Percentiles rank a stretch among this genome's conserved stretches.
Conservation (phyloP, 129 eudicot species). For the Flaveria ramosissima region DNA sequence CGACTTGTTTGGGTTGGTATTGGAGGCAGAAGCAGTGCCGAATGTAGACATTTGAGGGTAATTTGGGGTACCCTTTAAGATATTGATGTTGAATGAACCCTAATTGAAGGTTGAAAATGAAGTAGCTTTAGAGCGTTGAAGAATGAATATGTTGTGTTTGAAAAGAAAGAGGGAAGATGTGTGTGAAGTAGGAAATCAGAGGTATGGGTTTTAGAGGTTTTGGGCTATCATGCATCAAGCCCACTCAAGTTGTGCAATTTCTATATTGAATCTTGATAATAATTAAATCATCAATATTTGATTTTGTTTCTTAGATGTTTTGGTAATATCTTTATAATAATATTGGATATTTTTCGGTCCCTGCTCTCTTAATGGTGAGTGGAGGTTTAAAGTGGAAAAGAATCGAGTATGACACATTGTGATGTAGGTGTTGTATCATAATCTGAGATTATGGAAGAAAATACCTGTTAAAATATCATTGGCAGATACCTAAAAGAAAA, state of each 20-base stretch:
- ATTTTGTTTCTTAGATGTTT: too few species aligned
- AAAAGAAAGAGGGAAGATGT: conserved; percentile 16
- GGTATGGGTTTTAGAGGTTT: background rate
- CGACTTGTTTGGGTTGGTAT: conserved; percentile 63
- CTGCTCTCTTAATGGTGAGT: too few species aligned
- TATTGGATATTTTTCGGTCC: too few species aligned
- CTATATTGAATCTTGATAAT: too few species aligned
- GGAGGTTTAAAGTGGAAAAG: too few species aligned
- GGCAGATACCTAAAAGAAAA: too few species aligned
- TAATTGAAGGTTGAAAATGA: background rate
- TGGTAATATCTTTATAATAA: too few species aligned
- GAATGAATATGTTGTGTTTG: conserved; percentile 10
- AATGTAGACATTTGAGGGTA: conserved; percentile 49
- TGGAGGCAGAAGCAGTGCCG: conserved; percentile 45
- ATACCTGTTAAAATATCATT: too few species aligned
- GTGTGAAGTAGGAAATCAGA: background rate
- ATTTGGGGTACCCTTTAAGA: background rate
- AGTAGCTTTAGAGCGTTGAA: background rate
- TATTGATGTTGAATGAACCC: conserved; percentile 12
- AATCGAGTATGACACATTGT: too few species aligned
- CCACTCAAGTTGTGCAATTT: background rate
- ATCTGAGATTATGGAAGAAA: too few species aligned
- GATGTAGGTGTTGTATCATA: too few species aligned
- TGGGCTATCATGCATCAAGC: conserved; percentile 5
- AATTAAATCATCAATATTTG: too few species aligned